Evolutionary conservation across 148 eudicot species (phyloP), one percentile per base, ranked within the genome.

Genomic region (Rhododendron ovatum): DNA sequence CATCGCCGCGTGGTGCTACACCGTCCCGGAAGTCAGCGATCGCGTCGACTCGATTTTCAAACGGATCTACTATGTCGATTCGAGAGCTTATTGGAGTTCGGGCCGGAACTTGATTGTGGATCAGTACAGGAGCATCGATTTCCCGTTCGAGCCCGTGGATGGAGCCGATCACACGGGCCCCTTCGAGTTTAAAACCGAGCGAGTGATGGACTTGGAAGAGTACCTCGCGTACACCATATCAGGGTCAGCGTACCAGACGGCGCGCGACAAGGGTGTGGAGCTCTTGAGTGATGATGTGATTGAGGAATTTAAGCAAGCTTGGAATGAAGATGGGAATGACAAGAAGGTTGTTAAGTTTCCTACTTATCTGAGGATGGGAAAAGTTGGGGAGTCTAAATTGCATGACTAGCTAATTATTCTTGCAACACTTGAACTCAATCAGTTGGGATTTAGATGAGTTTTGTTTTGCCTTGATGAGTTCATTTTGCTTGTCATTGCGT

Each of bases 1-100:
- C 45, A 86, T 96, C 5, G 96, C 98, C 1, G 98, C 96, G 33
- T 96, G 98, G 98, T 93, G 96, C 85, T 96, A 96, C 94, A 92
- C 94, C 9, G 6, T 7, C 0, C 92, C 95, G 1, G 86, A 89
- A 78, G 90, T 94, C 37, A 88, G 86, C 33, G 81, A 41, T 1
- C 45, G 76, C 1, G 89, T 94, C 20, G 94, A 94, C 84, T 65
- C 90, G 0, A 86, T 94, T 1, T 91, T 94, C 80, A 55, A 76
- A 2, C 91, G 84, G 5, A 86, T 87, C 48, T 94, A 93, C 89
- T 33, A 59, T 45, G 48, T 50, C 8, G 84, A 86, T 17, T 86
- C 91, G 0, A 80, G 55, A 1, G 92, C 93, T 2, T 92, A 87
- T 35, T 93, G 93, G 94, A 90, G 87, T 1, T 28, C 84, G 4